These are phyloP conservation scores for Seiridium unicorne DNA, from an alignment of 2,329 filamentous ascomycete genomes.

Conservation along the genomic window DNA sequence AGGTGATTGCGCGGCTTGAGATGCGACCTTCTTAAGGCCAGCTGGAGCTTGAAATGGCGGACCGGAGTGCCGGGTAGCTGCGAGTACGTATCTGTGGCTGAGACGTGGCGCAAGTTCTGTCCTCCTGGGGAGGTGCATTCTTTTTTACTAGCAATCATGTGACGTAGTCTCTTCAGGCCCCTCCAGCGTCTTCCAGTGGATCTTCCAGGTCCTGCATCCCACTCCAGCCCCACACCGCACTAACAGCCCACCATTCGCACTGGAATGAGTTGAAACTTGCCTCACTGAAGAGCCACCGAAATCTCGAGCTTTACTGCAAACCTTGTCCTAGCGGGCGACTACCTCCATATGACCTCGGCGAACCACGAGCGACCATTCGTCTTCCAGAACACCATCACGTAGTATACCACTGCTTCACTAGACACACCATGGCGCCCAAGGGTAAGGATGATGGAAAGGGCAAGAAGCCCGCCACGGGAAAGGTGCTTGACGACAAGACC, in stretches of 20 bases:
- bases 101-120: background rate
- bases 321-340: background rate
- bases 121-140: too few relatives aligned
- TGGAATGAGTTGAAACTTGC: constrained; percentile 6
- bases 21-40: constrained; percentile 1
- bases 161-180: constrained; percentile 16
- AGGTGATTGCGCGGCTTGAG: constrained; percentile 11
- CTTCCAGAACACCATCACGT: background rate
- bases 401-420: constrained; percentile 15
- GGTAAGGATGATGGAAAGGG: constrained; percentile 50
- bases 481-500: constrained; percentile 86
- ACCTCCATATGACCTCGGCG: background rate
- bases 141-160: background rate
- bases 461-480: constrained; percentile 55
- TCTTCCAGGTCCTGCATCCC: background rate
- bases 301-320: background rate
- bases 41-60: constrained; percentile 2
- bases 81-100: background rate
- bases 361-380: too few relatives aligned
- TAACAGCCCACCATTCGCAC: constrained; percentile 18
- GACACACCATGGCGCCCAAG: constrained; percentile 66
- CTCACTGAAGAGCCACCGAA: constrained; percentile 12
- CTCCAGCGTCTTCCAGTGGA: background rate
- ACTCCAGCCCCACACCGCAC: constrained; percentile 18
- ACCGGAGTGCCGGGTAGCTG: background rate